Evolutionary conservation across 1,284 basidiomycete genomes (phyloP), one percentile per base, ranked within the genome.

Genomic region (Sporisorium exsertum): DNA sequence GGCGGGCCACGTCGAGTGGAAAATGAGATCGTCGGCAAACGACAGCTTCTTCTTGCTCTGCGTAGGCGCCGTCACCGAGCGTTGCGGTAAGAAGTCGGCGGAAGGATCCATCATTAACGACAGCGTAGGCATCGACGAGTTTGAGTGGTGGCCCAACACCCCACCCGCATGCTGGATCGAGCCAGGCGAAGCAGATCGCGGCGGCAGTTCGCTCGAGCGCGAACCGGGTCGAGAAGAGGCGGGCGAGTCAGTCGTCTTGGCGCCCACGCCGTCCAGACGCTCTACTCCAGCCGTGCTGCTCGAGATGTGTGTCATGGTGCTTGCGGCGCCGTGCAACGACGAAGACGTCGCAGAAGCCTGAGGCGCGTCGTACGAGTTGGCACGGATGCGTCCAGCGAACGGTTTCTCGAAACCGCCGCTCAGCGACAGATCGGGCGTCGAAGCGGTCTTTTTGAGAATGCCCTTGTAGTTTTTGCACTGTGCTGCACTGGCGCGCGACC

Each of bases 1-100:
- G 12, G 94, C 87, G 47, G 94, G 91, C 89, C 97, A 98, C 8
- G 96, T 99, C 86, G 95, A 93, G 84, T 98, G 97, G 56, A 97
- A 93, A 35, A 93, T 94, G 82, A 97, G 88, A 84, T 94, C 95
- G 51, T 91, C 92, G 33, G 95, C 95, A 87, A 97, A 99, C 58
- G 92, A 89, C 40, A 97, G 82, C 45, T 83, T 77, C 86, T 93
- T 94, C 81, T 87, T 85, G n/a, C 91, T 89, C 40, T 89, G 87
- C 33, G 91, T 68, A 33, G 91, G 76, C 22, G 81, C 80, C 15
- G 85, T 85, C 29, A 77, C 78, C 45, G 85, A 77, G 43, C 83
- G 72, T 24, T 80, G 72, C 42, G 74, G 47, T 51, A 60, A 5
- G 40, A 74, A 46, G 89, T 53, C 46, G 89, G 89, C 29, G 84